Percentiles rank a stretch among this genome's conserved stretches.
Evolutionary conservation across 805 yeast species (phyloP).

Genomic region (Candida stauntonica): DNA sequence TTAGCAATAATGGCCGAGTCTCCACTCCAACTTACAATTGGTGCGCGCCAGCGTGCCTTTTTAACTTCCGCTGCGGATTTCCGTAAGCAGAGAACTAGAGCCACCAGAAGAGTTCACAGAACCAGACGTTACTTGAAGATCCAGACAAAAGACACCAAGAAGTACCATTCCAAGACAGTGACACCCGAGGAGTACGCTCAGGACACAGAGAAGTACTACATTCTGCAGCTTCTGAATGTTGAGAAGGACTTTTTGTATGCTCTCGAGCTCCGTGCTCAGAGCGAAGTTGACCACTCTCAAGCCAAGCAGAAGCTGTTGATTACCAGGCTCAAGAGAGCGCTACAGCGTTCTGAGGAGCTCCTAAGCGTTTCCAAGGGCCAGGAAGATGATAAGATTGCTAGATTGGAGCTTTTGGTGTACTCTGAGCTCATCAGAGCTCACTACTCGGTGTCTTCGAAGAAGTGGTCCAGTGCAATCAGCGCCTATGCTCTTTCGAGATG

Average conservation of each 20-base stretch:
- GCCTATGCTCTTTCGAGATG: constrained; percentile 59
- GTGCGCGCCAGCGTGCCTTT: constrained; percentile 56
- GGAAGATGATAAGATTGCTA: constrained; percentile 34
- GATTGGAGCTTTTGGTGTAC: constrained; percentile 36
- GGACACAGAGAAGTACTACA: constrained; percentile 47
- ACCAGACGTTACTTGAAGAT: constrained; percentile 62
- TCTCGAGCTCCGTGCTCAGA: constrained; percentile 51
- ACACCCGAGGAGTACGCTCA: constrained; percentile 43
- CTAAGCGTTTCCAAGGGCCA: constrained; percentile 29
- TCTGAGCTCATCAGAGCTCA: constrained; percentile 51
- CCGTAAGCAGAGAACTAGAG: constrained; percentile 58
- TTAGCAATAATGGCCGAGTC: constrained; percentile 3
- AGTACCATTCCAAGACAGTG: constrained; percentile 49
- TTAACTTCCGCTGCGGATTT: constrained; percentile 67
- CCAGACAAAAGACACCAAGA: constrained; percentile 62
- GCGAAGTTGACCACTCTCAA: constrained; percentile 42
- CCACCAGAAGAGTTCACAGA: constrained; percentile 55
- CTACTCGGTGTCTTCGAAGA: constrained; percentile 45
- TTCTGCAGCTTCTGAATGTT: constrained; percentile 56
- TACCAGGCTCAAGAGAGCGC: constrained; percentile 66
- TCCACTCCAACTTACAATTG: constrained; percentile 35
- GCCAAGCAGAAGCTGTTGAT: constrained; percentile 46
- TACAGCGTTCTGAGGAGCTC: constrained; percentile 40
- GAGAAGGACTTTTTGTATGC: constrained; percentile 77
- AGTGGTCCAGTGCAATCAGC: constrained; percentile 50